These are phyloP conservation scores for Cystobasidium sp. DNA, from an alignment of 1,284 basidiomycete genomes.

Conservation along the genomic window DNA sequence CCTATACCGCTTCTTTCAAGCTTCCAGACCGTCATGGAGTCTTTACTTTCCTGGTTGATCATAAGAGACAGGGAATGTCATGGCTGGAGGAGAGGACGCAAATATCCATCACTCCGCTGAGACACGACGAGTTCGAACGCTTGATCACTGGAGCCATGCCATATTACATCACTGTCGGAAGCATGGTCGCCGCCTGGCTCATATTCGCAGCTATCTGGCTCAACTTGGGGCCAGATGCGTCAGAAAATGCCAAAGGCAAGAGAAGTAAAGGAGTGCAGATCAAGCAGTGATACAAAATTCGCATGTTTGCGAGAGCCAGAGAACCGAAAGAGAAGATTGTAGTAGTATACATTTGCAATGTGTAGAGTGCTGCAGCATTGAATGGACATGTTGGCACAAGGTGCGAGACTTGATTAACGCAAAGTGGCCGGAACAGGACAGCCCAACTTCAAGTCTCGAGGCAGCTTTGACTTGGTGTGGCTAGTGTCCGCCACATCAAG, in stretches of 20 bases:
- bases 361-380: too few species aligned
- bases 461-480: too few species aligned
- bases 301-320: background rate
- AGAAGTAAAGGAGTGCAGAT: background rate
- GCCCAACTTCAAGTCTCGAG: too few species aligned
- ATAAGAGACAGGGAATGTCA: constrained; percentile 82
- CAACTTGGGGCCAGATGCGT: constrained; percentile 3
- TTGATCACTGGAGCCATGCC: constrained; percentile 94
- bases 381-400: too few species aligned
- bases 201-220: constrained; percentile 85
- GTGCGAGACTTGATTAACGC: too few species aligned
- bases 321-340: background rate
- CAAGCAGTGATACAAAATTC: constrained; percentile 11
- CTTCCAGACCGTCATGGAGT: constrained; percentile 95
- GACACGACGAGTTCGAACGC: constrained; percentile 92
- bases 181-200: constrained; percentile 80
- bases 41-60: constrained; percentile 90
- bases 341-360: background rate
- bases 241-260: constrained; percentile 18
- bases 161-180: constrained; percentile 87
- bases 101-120: constrained; percentile 86
- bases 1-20: constrained; percentile 77
- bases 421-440: too few species aligned
- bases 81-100: constrained; percentile 74
- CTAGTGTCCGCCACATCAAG: too few species aligned